Conservation (phyloP, 2,329 filamentous ascomycete species). For the Daldinia sp. region DNA sequence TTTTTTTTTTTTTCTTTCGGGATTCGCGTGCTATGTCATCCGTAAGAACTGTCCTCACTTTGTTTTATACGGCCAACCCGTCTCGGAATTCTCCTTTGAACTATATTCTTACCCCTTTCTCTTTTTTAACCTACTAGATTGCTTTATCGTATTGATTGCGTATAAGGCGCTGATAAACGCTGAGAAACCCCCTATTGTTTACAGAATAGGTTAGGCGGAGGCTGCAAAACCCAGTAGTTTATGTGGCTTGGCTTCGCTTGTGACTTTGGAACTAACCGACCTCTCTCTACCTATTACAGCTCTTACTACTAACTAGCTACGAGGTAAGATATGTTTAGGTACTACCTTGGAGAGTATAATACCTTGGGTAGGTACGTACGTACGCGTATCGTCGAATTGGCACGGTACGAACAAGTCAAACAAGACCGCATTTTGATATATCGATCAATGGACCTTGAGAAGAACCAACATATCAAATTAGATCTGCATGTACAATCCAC, state of each 20-base stretch:
- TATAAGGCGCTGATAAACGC: conserved; percentile 9
- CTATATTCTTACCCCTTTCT: neutral
- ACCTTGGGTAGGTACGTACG: neutral
- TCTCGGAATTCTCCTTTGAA: conserved; percentile 12
- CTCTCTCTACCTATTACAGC: neutral
- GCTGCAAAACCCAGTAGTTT: conserved; percentile 24
- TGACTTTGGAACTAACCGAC: conserved; percentile 20
- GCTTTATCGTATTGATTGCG: conserved; percentile 7
- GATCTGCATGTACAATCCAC: too few species aligned
- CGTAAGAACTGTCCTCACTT: conserved; percentile 14
- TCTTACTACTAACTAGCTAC: too few species aligned
- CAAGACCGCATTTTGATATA: neutral
- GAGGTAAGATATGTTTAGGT: too few species aligned
- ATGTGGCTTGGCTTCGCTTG: conserved; percentile 33
- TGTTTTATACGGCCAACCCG: conserved; percentile 23
- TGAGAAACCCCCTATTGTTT: neutral
- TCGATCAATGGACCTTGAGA: neutral
- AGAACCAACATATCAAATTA: conserved; percentile 7
- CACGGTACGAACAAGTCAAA: neutral
- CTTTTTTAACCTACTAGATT: conserved; percentile 3
- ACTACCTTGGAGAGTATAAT: too few species aligned
- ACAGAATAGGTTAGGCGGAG: conserved; percentile 24
- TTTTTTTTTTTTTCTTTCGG: too few species aligned
- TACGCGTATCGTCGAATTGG: neutral
- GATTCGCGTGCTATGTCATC: conserved; percentile 19